These are phyloP conservation scores for Brasilioporus rufonigricans DNA, from an alignment of 768 basidiomycete genomes.

Conservation along the genomic window DNA sequence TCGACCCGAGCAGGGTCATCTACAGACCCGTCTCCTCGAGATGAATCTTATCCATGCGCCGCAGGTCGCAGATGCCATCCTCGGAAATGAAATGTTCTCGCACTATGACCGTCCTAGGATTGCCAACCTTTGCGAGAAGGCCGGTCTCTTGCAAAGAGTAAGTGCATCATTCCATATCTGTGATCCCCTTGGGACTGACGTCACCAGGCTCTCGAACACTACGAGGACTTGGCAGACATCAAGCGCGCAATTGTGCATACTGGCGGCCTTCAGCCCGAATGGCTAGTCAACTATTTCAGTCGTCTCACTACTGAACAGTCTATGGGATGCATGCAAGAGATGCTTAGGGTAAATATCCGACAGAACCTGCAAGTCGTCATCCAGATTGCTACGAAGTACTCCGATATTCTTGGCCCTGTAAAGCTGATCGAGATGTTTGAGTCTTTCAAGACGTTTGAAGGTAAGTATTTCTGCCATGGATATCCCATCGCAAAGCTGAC, in stretches of 20 bases:
- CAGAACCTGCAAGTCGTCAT: constrained; percentile 96
- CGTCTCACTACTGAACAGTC: constrained; percentile 96
- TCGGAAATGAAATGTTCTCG: constrained; percentile 97
- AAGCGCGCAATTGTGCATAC: constrained; percentile 97
- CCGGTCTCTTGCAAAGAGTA: constrained; percentile 90
- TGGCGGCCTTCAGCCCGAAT: constrained; percentile 82
- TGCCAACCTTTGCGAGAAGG: constrained; percentile 98
- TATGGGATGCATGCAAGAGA: constrained; percentile 93
- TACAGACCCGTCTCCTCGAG: constrained; percentile 95
- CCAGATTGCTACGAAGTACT: constrained; percentile 98
- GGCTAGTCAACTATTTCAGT: constrained; percentile 97
- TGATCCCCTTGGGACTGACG: constrained; percentile 5
- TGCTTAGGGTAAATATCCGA: constrained; percentile 94
- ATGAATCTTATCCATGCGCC: constrained; percentile 98
- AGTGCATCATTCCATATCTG: constrained; percentile 23
- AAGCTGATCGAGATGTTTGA: constrained; percentile 99
- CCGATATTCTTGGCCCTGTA: constrained; percentile 94
- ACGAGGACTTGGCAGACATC: constrained; percentile 97
- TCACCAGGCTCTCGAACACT: constrained; percentile 91
- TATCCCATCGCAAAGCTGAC: neutral
- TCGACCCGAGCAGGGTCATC: constrained; percentile 91
- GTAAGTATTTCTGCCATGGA: constrained; percentile 32
- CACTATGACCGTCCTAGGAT: constrained; percentile 96
- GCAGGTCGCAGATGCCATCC: constrained; percentile 97
- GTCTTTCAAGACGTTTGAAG: constrained; percentile 96